Evolutionary conservation across 2,329 filamentous ascomycete species (phyloP).

Genomic region (Alternaria panax): DNA sequence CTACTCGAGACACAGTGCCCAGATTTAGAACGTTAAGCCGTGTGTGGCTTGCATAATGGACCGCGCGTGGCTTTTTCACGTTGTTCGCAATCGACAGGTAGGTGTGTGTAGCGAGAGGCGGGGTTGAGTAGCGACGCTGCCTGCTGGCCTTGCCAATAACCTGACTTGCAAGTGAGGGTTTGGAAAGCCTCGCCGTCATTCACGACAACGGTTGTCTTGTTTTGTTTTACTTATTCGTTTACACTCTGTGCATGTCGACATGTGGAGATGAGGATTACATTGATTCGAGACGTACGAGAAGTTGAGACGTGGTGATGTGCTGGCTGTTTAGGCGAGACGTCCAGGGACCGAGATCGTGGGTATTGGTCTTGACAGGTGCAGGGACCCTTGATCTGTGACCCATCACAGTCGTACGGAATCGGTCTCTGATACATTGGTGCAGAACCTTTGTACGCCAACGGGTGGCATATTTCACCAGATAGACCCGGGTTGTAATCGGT

Average conservation of each 20-base stretch:
- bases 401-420: neutral
- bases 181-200: neutral
- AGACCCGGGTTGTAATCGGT: neutral
- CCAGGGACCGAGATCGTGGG: neutral
- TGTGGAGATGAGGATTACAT: neutral
- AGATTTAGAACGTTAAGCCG: neutral
- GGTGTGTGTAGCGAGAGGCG: neutral
- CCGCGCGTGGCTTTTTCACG: neutral
- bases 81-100: neutral
- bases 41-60: constrained; percentile 1
- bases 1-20: neutral
- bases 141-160: neutral
- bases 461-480: neutral
- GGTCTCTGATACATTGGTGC: neutral
- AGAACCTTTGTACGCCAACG: neutral
- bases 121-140: neutral
- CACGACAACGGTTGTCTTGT: neutral
- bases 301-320: neutral
- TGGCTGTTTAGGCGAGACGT: neutral
- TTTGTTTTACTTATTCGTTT: neutral
- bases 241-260: neutral
- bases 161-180: neutral
- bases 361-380: neutral
- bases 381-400: neutral
- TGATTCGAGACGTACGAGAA: neutral